Conservation (phyloP, 83 land plant genomes). For the Diphasiastrum complanatum region DNA sequence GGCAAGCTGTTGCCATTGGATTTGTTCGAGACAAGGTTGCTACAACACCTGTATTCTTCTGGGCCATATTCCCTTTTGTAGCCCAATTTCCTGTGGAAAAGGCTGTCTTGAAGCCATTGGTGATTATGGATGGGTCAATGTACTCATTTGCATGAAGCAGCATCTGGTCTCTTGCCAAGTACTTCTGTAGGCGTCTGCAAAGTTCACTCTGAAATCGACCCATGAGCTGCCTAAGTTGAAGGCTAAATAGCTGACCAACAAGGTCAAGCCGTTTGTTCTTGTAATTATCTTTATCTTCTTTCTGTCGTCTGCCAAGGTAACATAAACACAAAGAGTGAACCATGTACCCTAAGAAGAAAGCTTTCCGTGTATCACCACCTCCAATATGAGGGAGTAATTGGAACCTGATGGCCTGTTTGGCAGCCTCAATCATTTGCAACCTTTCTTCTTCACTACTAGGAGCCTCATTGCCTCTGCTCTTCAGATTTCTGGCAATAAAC, state of each 20-base stretch:
- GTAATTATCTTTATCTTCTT: neutral
- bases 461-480: too few species aligned
- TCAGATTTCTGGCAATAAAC: too few species aligned
- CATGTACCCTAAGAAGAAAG: neutral
- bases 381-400: neutral
- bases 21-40: neutral
- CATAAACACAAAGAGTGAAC: neutral
- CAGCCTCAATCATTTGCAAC: neutral
- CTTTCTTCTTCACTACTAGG: too few species aligned
- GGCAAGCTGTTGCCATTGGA: constrained; percentile 1
- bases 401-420: neutral
- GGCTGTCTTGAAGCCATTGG: neutral
- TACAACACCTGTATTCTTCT: neutral
- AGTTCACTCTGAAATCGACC: neutral
- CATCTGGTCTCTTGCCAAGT: neutral
- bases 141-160: too few species aligned
- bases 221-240: neutral
- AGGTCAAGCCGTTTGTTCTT: neutral
- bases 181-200: neutral
- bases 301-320: neutral
- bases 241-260: neutral
- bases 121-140: neutral
- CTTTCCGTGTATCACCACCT: neutral
- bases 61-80: neutral
- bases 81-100: too few species aligned